These are phyloP conservation scores for Penicillium malachiteum DNA, from an alignment of 495 filamentous ascomycete genomes.

Conservation along the genomic window DNA sequence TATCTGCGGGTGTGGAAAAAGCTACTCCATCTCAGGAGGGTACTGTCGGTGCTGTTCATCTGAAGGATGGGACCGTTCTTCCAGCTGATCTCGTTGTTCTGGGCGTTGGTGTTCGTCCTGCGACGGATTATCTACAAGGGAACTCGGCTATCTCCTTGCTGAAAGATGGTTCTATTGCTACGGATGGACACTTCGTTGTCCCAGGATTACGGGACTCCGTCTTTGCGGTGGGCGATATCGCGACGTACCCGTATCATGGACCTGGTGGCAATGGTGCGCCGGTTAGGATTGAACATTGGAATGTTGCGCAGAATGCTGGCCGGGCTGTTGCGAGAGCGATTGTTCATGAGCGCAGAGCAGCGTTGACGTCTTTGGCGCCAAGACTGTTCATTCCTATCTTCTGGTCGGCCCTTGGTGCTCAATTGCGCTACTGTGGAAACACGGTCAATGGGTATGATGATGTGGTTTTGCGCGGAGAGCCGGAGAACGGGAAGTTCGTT, in stretches of 20 bases:
- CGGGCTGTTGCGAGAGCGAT: conserved; percentile 76
- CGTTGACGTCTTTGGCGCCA: conserved; percentile 45
- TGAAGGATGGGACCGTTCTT: conserved; percentile 84
- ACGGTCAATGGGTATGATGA: conserved; percentile 81
- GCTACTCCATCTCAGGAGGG: conserved; percentile 67
- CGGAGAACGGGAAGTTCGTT: conserved; percentile 78
- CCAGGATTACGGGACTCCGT: conserved; percentile 67
- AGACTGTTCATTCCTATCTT: conserved; percentile 89
- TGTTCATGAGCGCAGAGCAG: conserved; percentile 40
- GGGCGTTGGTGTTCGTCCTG: conserved; percentile 83
- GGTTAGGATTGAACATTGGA: conserved; percentile 92
- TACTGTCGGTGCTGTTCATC: conserved; percentile 72
- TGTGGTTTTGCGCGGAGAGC: conserved; percentile 70
- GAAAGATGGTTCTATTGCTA: conserved; percentile 76
- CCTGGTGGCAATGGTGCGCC: conserved; percentile 68
- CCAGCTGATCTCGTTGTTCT: conserved; percentile 88
- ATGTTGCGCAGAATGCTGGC: conserved; percentile 92
- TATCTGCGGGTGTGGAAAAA: conserved; percentile 76
- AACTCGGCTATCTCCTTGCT: conserved; percentile 65
- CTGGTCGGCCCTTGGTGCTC: conserved; percentile 88
- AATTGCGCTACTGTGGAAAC: conserved; percentile 90
- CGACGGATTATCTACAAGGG: conserved; percentile 81
- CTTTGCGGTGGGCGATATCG: conserved; percentile 94
- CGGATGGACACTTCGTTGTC: conserved; percentile 75
- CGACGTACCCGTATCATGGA: conserved; percentile 90